Percentiles rank a stretch among this genome's conserved stretches.
phyloP scores from a whole-genome alignment of 2,329 filamentous ascomycete genomes.

The Cytospora mali region DNA sequence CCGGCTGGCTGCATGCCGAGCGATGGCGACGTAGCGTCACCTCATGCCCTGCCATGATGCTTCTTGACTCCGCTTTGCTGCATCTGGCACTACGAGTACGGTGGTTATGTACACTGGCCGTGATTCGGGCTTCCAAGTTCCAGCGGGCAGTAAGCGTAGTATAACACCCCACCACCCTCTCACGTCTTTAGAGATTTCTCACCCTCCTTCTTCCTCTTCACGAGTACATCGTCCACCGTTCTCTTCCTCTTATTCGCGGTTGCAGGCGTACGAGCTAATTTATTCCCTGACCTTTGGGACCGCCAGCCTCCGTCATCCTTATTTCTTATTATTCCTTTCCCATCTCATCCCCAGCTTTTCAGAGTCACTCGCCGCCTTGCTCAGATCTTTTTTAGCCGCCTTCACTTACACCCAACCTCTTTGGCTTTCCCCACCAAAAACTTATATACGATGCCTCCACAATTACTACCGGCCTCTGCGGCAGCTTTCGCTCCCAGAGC shows the following conservation, averaged over 20 bases:
- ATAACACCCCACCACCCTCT: slow-evolving; percentile 56
- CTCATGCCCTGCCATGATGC: slow-evolving; percentile 28
- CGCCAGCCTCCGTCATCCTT: slow-evolving; percentile 53
- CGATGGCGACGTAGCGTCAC: slow-evolving; percentile 29
- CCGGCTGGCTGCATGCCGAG: slow-evolving; percentile 29
- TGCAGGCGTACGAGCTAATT: slow-evolving; percentile 64
- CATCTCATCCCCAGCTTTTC: slow-evolving; percentile 36
- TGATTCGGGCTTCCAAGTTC: slow-evolving; percentile 17
- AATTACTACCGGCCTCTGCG: slow-evolving; percentile 91
- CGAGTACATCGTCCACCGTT: slow-evolving; percentile 61
- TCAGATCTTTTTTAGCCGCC: slow-evolving; percentile 19
- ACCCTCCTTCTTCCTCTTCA: slow-evolving; percentile 55
- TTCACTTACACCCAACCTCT: slow-evolving; percentile 25
- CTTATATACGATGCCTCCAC: slow-evolving; percentile 72
- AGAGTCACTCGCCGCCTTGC: slow-evolving; percentile 43
- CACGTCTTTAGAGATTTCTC: slow-evolving; percentile 45
- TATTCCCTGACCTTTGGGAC: slow-evolving; percentile 53
- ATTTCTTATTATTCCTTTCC: slow-evolving; percentile 44
- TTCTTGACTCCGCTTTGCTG: slow-evolving; percentile 27
- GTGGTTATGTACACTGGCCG: slow-evolving; percentile 17
- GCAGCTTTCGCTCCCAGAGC: slow-evolving; percentile 91
- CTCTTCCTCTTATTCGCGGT: slow-evolving; percentile 60
- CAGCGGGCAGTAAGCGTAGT: slow-evolving; percentile 34
- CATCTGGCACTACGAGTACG: slow-evolving; percentile 25
- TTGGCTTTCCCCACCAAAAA: slow-evolving; percentile 13